Conservation (phyloP, 2,329 filamentous ascomycete genomes). For the Fusarium sp. region DNA sequence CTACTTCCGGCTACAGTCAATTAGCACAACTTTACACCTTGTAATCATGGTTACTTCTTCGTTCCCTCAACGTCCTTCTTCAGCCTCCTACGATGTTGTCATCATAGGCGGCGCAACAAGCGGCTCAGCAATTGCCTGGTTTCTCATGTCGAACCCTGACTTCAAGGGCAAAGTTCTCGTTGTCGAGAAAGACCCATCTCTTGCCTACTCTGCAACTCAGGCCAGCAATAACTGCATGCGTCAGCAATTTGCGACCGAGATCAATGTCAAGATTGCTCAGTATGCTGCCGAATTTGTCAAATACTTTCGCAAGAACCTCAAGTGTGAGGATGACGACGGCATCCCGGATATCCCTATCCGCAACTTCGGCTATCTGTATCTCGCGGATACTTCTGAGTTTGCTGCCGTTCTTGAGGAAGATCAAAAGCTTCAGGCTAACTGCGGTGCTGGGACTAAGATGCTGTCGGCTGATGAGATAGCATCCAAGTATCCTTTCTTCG, state of each 20-base stretch:
- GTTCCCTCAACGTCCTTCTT: not conserved
- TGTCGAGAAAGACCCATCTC: constrained; percentile 3
- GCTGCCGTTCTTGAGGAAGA: not conserved
- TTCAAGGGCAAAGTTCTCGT: constrained; percentile 17
- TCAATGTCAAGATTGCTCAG: constrained; percentile 16
- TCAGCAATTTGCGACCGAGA: constrained; percentile 18
- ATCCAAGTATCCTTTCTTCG: constrained; percentile 10
- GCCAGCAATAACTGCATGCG: constrained; percentile 26
- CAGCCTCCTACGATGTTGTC: not conserved
- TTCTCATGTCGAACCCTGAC: constrained; percentile 8
- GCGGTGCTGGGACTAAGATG: constrained; percentile 10
- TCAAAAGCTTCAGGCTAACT: constrained; percentile 5
- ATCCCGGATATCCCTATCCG: constrained; percentile 9
- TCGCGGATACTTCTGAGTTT: constrained; percentile 1
- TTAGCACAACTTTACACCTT: not conserved
- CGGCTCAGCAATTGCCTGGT: constrained; percentile 20
- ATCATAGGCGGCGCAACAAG: constrained; percentile 20
- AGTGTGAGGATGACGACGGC: not conserved
- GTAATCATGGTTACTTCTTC: not conserved
- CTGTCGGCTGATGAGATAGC: constrained; percentile 3
- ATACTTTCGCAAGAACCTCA: constrained; percentile 9
- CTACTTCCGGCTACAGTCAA: too few species aligned
- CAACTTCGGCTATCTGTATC: constrained; percentile 20
- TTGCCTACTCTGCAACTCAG: constrained; percentile 10
- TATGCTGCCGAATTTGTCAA: constrained; percentile 18